These are phyloP conservation scores for Ascochyta koolunga DNA, from an alignment of 2,329 filamentous ascomycete genomes.

Conservation along the genomic window DNA sequence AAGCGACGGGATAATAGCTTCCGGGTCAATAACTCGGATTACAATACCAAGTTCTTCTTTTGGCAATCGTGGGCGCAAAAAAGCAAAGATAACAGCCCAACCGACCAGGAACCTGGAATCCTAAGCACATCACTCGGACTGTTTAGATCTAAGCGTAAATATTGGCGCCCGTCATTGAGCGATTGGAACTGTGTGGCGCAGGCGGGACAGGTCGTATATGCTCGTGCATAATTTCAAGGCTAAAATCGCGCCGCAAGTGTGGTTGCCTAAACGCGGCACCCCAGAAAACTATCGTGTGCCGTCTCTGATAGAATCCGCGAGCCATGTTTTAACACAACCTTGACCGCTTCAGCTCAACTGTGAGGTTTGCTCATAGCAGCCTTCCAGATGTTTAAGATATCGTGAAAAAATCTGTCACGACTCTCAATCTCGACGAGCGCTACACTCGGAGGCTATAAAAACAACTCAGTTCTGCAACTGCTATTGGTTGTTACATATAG, in stretches of 20 bases:
- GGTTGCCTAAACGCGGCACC: not conserved
- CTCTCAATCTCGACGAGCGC: not conserved
- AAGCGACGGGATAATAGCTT: not conserved
- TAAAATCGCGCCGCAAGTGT: constrained; percentile 1
- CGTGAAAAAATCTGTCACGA: not conserved
- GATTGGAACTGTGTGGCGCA: constrained; percentile 5
- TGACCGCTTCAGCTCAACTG: not conserved
- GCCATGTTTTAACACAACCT: not conserved
- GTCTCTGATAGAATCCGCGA: not conserved
- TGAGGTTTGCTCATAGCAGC: not conserved
- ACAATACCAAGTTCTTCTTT: not conserved
- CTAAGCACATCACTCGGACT: constrained; percentile 10
- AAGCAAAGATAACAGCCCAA: constrained; percentile 7
- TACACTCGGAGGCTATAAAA: not conserved
- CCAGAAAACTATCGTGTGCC: not conserved
- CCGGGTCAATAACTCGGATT: not conserved
- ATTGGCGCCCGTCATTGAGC: constrained; percentile 6
- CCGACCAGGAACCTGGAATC: not conserved
- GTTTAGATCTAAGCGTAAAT: not conserved
- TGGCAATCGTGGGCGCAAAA: not conserved
- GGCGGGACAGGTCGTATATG: not conserved
- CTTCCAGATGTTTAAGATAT: not conserved
- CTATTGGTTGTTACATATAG: constrained; percentile 11
- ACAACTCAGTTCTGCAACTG: not conserved
- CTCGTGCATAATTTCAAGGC: constrained; percentile 10